Percentiles rank a stretch among this genome's conserved stretches.
These are phyloP conservation scores for Claviceps citrina DNA, from an alignment of 2,329 filamentous ascomycete genomes.

Conservation along the genomic window DNA sequence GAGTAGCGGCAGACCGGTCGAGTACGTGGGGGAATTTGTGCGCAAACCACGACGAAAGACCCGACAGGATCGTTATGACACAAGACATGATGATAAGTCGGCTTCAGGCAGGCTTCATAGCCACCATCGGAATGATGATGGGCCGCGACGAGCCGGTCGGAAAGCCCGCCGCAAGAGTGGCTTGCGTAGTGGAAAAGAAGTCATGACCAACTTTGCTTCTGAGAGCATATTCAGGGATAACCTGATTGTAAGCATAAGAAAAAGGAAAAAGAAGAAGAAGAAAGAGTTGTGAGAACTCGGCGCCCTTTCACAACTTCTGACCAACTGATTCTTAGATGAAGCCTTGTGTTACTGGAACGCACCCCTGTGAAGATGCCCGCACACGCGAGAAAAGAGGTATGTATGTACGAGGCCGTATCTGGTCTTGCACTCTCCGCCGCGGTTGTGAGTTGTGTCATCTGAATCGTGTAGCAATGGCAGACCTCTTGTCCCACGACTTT, in stretches of 20 bases:
- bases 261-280: not conserved
- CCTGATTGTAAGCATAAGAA: slow-evolving; percentile 2
- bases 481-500: slow-evolving; percentile 4
- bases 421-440: not conserved
- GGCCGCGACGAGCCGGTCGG: not conserved
- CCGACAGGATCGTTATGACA: slow-evolving; percentile 9
- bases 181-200: slow-evolving; percentile 25
- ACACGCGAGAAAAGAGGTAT: not conserved
- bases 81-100: not conserved
- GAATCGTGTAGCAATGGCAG: not conserved
- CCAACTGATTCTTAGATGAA: slow-evolving; percentile 1
- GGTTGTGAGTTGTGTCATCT: not conserved
- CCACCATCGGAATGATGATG: not conserved
- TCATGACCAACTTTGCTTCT: slow-evolving; percentile 42
- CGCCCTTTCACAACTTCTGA: not conserved
- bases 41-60: slow-evolving; percentile 9
- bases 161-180: slow-evolving; percentile 10
- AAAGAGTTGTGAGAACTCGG: too few relatives aligned
- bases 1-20: not conserved
- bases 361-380: not conserved
- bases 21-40: slow-evolving; percentile 2
- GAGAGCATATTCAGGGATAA: not conserved
- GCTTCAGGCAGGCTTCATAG: not conserved
- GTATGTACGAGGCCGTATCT: too few relatives aligned
- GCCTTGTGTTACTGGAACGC: not conserved